Base-by-base conservation (phyloP, 2,329 filamentous ascomycete genomes). In the Anthostomella pinea region DNA sequence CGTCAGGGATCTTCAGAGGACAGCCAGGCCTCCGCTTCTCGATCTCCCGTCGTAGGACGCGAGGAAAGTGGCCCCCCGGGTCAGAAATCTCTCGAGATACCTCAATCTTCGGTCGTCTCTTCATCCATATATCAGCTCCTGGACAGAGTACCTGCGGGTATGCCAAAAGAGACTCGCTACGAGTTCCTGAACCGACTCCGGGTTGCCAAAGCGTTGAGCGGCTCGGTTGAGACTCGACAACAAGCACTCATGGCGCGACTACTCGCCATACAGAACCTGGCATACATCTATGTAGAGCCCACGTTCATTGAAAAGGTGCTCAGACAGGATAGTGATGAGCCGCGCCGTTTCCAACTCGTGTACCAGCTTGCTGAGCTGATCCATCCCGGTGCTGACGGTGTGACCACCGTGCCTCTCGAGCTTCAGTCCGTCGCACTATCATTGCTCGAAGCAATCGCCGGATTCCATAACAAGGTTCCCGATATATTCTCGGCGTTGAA, bases 281-380 rank as follows among this genome's bases (percentile, higher is more conserved):
- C 89, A 2, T 96, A 95, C 58, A 87, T 97, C 36, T 84, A 94
- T 50, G 74, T 76, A 2, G 94, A 98, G 54, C 67, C 75, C 4
- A 78, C 80, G n/a, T 95, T 98, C 53, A 73, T 89, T 28, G 84
- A 91, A 45, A 91, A 87, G 60, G 78, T 96, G 26, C 73, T 95
- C 33, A 86, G 87, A 47, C 83, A 90, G 50, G 94, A 98, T 57
- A 79, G 81, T 23, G 91, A 97, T 54, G 88, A 95, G 61, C 89
- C 90, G 3, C 83, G 90, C 42, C 80, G 87, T 33, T 84, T 89
- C 45, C 93, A 98, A 62, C 73, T 98, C 16, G 83, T 88, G 3
- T 94, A 94, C 55, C 94, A 98, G 63, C 77, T 98, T 23, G 87
- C 87, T 13, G 91, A 97, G 59, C 70, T 98, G 39, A 84, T 97